Percentiles rank a stretch among this genome's conserved stretches.
Evolutionary conservation across 2,329 filamentous ascomycete species (phyloP).

Genomic region (Fusarium nanum): DNA sequence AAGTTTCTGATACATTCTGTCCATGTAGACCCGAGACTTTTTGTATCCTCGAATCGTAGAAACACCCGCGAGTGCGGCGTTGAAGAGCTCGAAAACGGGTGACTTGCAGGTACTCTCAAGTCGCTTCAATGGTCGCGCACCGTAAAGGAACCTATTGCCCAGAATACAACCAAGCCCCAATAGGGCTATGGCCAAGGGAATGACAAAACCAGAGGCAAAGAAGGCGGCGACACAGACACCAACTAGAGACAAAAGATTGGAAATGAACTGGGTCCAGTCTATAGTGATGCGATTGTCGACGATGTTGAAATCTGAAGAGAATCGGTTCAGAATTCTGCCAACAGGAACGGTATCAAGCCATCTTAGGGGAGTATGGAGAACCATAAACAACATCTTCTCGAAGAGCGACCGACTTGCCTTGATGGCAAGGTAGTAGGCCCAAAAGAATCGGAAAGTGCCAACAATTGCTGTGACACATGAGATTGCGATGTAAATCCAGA

Average conservation of each 20-base stretch:
- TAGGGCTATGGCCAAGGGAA: constrained; percentile 70
- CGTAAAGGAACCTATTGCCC: constrained; percentile 73
- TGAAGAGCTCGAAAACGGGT: constrained; percentile 84
- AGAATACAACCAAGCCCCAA: constrained; percentile 68
- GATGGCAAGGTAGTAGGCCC: constrained; percentile 73
- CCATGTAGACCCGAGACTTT: constrained; percentile 73
- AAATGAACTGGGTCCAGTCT: constrained; percentile 70
- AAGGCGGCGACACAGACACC: constrained; percentile 75
- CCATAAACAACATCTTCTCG: constrained; percentile 71
- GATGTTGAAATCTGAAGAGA: constrained; percentile 80
- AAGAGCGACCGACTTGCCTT: constrained; percentile 77
- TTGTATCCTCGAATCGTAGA: constrained; percentile 81
- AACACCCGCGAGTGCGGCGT: constrained; percentile 76
- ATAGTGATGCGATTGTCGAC: constrained; percentile 76
- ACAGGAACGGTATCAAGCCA: constrained; percentile 85
- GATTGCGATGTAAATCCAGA: constrained; percentile 75
- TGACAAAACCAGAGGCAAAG: constrained; percentile 74
- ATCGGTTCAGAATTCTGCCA: constrained; percentile 80
- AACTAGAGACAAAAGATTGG: constrained; percentile 70
- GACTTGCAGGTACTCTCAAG: constrained; percentile 82
- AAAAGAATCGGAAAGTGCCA: constrained; percentile 71
- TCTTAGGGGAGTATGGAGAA: constrained; percentile 78
- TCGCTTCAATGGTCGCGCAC: constrained; percentile 79
- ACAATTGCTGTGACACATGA: constrained; percentile 72
- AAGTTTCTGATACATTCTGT: constrained; percentile 75